Percentiles rank a stretch among this genome's conserved stretches.
phyloP scores from a whole-genome alignment of 148 eudicot genomes.

The Spergularia marina region DNA sequence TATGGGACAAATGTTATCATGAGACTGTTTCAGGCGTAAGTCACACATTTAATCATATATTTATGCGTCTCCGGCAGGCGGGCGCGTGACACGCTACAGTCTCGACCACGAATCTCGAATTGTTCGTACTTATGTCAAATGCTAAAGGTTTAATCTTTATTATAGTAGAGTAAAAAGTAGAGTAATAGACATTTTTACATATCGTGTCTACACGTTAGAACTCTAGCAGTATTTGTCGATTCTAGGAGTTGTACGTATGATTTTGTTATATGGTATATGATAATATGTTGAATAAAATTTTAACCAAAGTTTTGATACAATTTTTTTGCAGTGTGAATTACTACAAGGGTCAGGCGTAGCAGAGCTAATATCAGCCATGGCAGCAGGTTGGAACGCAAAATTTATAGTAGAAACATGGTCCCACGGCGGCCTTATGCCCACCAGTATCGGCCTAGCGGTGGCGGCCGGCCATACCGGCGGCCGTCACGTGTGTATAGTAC shows the following conservation, averaged over 20 bases:
- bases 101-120: background rate
- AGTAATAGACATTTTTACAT: too few relatives aligned
- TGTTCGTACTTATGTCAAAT: slow-evolving; percentile 9
- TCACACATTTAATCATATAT: background rate
- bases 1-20: slow-evolving; percentile 3
- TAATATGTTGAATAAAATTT: background rate
- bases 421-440: slow-evolving; percentile 40
- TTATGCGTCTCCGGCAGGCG: slow-evolving; percentile 14
- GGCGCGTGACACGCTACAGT: slow-evolving; percentile 18
- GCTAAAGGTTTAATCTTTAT: background rate
- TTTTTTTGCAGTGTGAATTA: slow-evolving; percentile 44
- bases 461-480: slow-evolving; percentile 63
- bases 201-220: too few relatives aligned
- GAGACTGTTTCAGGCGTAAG: slow-evolving; percentile 19
- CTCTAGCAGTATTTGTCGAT: too few relatives aligned
- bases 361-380: slow-evolving; percentile 91
- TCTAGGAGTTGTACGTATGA: background rate
- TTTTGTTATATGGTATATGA: background rate
- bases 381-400: slow-evolving; percentile 85
- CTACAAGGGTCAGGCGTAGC: slow-evolving; percentile 70
- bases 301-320: background rate
- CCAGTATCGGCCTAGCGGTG: slow-evolving; percentile 65
- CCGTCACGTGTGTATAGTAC: slow-evolving; percentile 75
- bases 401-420: slow-evolving; percentile 75
- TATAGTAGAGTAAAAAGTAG: background rate